Conservation (phyloP, 805 yeast genomes). For the Candida parachauliodes region DNA sequence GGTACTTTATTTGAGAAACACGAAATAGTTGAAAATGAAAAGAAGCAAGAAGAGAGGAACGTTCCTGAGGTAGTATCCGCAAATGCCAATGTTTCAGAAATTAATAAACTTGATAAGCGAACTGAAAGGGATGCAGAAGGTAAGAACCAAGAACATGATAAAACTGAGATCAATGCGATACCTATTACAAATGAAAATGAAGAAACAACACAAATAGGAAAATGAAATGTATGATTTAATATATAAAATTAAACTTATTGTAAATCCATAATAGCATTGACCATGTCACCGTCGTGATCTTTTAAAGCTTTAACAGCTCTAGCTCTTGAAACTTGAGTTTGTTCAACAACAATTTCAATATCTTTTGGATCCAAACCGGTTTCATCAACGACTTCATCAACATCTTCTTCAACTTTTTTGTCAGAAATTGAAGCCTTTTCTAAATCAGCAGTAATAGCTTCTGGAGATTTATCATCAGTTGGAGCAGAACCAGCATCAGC, state of each 20-base stretch:
- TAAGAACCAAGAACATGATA: too few relatives aligned
- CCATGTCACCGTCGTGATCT: slow-evolving; percentile 89
- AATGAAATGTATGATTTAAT: not conserved
- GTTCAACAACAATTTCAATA: slow-evolving; percentile 83
- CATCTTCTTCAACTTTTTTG: slow-evolving; percentile 27
- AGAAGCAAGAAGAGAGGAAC: not conserved
- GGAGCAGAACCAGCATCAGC: slow-evolving; percentile 31
- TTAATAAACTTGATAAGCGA: too few relatives aligned
- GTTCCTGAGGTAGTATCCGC: too few relatives aligned
- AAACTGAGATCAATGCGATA: too few relatives aligned
- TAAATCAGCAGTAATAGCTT: slow-evolving; percentile 78
- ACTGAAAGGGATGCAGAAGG: too few relatives aligned
- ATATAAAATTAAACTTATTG: slow-evolving; percentile 20
- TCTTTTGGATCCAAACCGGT: slow-evolving; percentile 80
- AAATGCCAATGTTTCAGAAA: too few relatives aligned
- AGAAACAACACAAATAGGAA: too few relatives aligned
- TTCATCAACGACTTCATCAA: slow-evolving; percentile 71
- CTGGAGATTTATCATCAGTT: slow-evolving; percentile 59
- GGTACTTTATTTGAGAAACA: slow-evolving; percentile 7
- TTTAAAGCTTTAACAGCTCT: slow-evolving; percentile 90
- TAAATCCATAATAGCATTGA: slow-evolving; percentile 90
- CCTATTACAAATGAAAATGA: too few relatives aligned
- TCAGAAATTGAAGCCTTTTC: slow-evolving; percentile 59
- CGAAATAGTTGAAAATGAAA: not conserved
- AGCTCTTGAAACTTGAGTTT: slow-evolving; percentile 82